Conservation (phyloP, 371 early-diverging fungal genomes). For the Vittaforma corneae region DNA sequence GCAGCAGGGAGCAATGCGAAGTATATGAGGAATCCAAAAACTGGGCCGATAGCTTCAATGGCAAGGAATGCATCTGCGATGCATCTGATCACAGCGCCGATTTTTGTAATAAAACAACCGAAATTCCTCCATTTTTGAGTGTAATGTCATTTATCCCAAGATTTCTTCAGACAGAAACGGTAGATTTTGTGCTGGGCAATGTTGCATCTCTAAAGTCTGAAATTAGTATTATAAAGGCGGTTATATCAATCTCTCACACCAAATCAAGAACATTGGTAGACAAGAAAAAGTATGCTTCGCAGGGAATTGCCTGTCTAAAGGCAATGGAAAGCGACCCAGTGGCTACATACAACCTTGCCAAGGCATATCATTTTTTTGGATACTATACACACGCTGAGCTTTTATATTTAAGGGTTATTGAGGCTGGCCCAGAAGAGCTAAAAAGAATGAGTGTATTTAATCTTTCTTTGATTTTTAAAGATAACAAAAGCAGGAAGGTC, state of each 20-base stretch:
- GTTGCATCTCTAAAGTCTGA: not conserved
- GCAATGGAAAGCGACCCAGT: not conserved
- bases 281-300: constrained; percentile 44
- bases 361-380: constrained; percentile 55
- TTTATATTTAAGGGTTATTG: constrained; percentile 35
- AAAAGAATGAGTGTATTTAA: constrained; percentile 42
- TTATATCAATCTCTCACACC: constrained; percentile 48
- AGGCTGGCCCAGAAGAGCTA: constrained; percentile 22
- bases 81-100: no score
- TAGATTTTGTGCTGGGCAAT: not conserved
- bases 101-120: no score
- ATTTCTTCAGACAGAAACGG: constrained; percentile 8
- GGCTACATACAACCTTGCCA: constrained; percentile 53
- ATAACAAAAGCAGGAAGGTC: constrained; percentile 28
- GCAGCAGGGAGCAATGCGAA: no score
- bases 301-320: constrained; percentile 46
- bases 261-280: constrained; percentile 48
- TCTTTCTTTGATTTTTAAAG: constrained; percentile 44
- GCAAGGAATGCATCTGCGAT: not conserved
- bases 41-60: no score
- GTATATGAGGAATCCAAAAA: constrained; percentile 2
- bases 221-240: not conserved
- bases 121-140: not conserved
- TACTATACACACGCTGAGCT: constrained; percentile 54
- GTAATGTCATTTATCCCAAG: constrained; percentile 17